Percentiles rank a stretch among this genome's conserved stretches.
Conservation (phyloP, 1,284 basidiomycete species). For the Trametes sp. region DNA sequence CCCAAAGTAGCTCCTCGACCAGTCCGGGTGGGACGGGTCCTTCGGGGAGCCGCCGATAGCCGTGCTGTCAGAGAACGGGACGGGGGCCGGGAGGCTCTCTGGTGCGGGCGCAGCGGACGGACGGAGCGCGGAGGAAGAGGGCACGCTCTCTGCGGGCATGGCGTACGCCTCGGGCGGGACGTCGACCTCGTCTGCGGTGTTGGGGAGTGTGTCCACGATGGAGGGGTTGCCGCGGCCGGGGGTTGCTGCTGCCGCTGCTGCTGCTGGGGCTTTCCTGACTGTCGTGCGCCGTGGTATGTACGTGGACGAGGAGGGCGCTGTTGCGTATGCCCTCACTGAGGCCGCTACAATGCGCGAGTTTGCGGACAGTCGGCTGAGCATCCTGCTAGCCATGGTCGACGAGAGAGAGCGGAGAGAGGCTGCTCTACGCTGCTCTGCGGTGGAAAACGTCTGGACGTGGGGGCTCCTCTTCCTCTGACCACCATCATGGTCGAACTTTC, state of each 20-base stretch:
- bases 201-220: conserved; percentile 27
- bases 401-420: neutral
- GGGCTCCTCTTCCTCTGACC: conserved; percentile 22
- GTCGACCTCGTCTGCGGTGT: conserved; percentile 33
- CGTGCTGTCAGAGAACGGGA: conserved; percentile 19
- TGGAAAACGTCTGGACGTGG: conserved; percentile 5
- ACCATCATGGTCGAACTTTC: too few relatives aligned
- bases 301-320: conserved; percentile 14
- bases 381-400: conserved; percentile 23
- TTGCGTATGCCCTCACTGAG: conserved; percentile 29
- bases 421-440: neutral
- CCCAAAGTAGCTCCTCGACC: conserved; percentile 90
- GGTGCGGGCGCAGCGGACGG: conserved; percentile 1
- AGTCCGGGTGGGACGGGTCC: conserved; percentile 57
- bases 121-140: conserved; percentile 35
- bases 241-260: conserved; percentile 26
- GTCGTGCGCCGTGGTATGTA: neutral
- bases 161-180: conserved; percentile 27
- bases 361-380: conserved; percentile 16
- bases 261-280: conserved; percentile 20
- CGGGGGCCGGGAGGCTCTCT: neutral
- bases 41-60: conserved; percentile 19
- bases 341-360: conserved; percentile 6
- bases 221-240: conserved; percentile 31
- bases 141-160: conserved; percentile 35